Conservation (phyloP, 345 rosid species). For the Arabidopsis arenosa region DNA sequence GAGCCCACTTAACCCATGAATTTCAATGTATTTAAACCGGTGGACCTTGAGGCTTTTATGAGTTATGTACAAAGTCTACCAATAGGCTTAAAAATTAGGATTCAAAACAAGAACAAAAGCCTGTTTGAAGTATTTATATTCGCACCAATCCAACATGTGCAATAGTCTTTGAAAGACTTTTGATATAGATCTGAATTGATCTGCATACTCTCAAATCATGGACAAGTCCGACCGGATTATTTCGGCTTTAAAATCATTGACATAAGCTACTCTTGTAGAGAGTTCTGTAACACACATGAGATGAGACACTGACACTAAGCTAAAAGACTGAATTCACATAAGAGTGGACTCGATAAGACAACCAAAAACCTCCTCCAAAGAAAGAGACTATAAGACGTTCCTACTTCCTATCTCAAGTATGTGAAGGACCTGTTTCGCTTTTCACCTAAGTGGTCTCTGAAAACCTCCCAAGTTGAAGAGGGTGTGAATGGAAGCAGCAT, state of each 20-base stretch:
- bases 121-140: neutral
- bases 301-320: conserved; percentile 15
- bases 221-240: conserved; percentile 5
- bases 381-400: conserved; percentile 4
- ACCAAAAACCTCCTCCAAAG: neutral
- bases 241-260: neutral
- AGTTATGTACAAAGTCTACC: neutral
- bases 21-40: conserved; percentile 6
- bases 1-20: conserved; percentile 30
- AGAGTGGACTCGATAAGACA: conserved; percentile 19
- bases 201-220: neutral
- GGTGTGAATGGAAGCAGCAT: conserved; percentile 79
- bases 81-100: conserved; percentile 2
- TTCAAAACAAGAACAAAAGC: conserved; percentile 5
- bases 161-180: too few species aligned
- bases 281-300: conserved; percentile 31
- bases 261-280: conserved; percentile 10
- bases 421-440: neutral
- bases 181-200: neutral
- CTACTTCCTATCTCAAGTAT: conserved; percentile 11
- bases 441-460: conserved; percentile 52
- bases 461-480: conserved; percentile 63
- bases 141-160: neutral
- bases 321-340: conserved; percentile 15
- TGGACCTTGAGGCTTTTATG: conserved; percentile 3